Conservation (phyloP, 2,329 filamentous ascomycete genomes). For the Colletotrichum sp. region DNA sequence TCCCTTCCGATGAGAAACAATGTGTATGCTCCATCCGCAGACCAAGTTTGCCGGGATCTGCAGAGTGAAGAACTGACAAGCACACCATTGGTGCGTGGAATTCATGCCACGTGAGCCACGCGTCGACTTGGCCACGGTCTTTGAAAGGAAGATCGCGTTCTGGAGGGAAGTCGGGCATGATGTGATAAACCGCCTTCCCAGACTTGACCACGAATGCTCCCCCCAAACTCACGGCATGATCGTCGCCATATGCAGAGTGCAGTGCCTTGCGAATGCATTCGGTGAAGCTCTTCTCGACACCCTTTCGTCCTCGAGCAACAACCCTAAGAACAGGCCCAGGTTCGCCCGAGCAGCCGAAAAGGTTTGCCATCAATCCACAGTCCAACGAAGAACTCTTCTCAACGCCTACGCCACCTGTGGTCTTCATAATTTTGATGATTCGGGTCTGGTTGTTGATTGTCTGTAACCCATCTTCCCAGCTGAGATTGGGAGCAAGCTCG, state of each 20-base stretch:
- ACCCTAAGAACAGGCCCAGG: slow-evolving; percentile 40
- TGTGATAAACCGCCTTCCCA: slow-evolving; percentile 41
- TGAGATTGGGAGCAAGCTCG: slow-evolving; percentile 44
- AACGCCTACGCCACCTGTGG: slow-evolving; percentile 25
- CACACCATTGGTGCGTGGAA: slow-evolving; percentile 41
- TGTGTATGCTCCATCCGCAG: slow-evolving; percentile 54
- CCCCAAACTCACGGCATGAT: slow-evolving; percentile 40
- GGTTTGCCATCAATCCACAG: slow-evolving; percentile 47
- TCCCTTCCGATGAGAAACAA: slow-evolving; percentile 39
- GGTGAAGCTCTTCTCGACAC: slow-evolving; percentile 32
- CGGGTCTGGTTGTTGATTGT: slow-evolving; percentile 30
- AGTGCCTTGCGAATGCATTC: slow-evolving; percentile 35
- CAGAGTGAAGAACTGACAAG: slow-evolving; percentile 45
- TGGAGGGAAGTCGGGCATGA: slow-evolving; percentile 50
- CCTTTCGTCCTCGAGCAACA: slow-evolving; percentile 31
- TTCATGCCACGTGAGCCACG: slow-evolving; percentile 45
- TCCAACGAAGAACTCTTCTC: slow-evolving; percentile 30
- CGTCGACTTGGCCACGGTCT: slow-evolving; percentile 30
- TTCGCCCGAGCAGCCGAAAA: slow-evolving; percentile 40
- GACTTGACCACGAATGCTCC: slow-evolving; percentile 44
- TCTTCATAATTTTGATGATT: slow-evolving; percentile 28
- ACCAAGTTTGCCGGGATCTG: slow-evolving; percentile 40
- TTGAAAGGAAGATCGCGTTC: slow-evolving; percentile 29
- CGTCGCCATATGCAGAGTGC: slow-evolving; percentile 32
- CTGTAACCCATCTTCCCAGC: slow-evolving; percentile 29